phyloP scores from a whole-genome alignment of 331 rosid genomes.

The Malus hybrid region DNA sequence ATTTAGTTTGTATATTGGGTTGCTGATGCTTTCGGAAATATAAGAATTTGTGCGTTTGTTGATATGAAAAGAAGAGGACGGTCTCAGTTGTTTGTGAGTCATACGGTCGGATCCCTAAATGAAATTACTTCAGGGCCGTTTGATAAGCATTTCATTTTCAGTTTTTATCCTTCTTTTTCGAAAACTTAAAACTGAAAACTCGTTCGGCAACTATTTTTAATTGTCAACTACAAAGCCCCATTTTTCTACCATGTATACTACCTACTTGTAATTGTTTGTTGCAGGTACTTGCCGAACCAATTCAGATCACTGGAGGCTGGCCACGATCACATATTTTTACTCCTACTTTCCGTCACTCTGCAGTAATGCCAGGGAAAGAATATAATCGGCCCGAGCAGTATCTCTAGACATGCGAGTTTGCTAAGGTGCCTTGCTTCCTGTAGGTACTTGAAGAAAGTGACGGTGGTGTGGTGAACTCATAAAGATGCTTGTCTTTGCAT shows the following conservation, averaged over 20 bases:
- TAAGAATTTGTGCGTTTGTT: neutral
- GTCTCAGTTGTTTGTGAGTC: too few species aligned
- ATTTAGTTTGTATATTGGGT: constrained; percentile 13
- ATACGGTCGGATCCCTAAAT: too few species aligned
- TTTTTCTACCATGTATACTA: neutral
- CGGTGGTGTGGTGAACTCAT: neutral
- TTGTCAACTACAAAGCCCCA: neutral
- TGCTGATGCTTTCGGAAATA: neutral
- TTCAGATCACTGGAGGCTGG: neutral
- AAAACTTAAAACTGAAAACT: too few species aligned
- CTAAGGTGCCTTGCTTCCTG: neutral
- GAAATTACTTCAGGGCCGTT: too few species aligned
- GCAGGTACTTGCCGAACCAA: neutral
- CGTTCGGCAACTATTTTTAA: neutral
- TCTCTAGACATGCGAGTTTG: neutral
- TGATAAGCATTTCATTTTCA: too few species aligned
- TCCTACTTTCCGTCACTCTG: neutral
- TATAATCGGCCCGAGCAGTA: neutral
- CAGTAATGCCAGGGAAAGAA: neutral
- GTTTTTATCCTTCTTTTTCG: too few species aligned
- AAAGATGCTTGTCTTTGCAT: neutral
- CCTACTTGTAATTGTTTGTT: neutral
- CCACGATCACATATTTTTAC: neutral
- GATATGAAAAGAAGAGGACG: neutral
- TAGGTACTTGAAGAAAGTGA: neutral